Base-by-base conservation (phyloP, 2,329 filamentous ascomycete species). In the Scleromitrula shiraiana region DNA sequence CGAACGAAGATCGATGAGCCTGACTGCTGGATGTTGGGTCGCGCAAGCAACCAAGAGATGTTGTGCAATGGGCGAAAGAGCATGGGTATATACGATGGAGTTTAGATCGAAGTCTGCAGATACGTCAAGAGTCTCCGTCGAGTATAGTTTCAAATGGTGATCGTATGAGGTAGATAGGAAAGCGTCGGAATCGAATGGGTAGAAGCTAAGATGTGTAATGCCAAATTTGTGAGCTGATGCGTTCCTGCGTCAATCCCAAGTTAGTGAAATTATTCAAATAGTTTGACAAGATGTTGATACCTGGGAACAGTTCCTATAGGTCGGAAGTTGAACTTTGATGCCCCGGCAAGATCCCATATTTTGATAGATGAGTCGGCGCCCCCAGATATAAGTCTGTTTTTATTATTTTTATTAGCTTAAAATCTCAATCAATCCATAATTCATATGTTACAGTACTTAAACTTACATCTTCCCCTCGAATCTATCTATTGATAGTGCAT, bases 1-100 rank as follows among this genome's bases (percentile, higher is more conserved):
- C 1, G 89, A 90, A 44, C 86, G 84, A 27, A 96, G 73, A 62
- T 97, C 91, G 5, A 96, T 80, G 6, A 97, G 77, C 14, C 89
- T 82, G 12, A 95, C 85, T 22, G 85, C 76, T 6, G 88, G 87
- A 62, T 93, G 82, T 54, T 94, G 88, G 0, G 89, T 94, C 0
- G 86, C 90, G 60, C 88, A 93, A 8, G 91, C 89, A 8, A 96
- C 85, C 4, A 95, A 76, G 0, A 95, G 73, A 60, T 89, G 75
- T 44, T 78, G 70, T 48, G 88, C 77, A 50, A 90, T 70, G 35
- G 82, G 76, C 1, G 89, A 95, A 22, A 87, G 75, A 0, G 85
- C 80, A 64, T 95, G 89, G 1, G 84, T 82, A 66, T 88, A 88
- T 40, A 88, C 72, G 26, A 82, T 82, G 4, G 78, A 76, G 43